Conservation (phyloP, 2,329 filamentous ascomycete species). For the Chrysoporthe austroafricana region DNA sequence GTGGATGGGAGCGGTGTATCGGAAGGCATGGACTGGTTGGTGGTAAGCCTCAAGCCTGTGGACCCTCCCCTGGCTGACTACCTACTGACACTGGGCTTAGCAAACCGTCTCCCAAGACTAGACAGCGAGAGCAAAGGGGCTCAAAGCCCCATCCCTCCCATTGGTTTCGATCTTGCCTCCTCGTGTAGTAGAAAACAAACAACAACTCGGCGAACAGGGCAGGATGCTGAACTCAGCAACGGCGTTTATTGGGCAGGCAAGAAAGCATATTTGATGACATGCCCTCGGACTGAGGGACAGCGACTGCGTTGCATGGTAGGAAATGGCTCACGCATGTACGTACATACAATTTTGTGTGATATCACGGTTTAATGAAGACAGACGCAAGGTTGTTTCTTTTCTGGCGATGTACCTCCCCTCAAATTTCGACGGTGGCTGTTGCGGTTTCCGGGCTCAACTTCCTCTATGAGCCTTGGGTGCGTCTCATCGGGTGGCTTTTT, state of each 20-base stretch:
- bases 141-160: not conserved
- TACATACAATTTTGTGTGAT: slow-evolving; percentile 27
- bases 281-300: not conserved
- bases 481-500: not conserved
- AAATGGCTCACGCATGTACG: slow-evolving; percentile 25
- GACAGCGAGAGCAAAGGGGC: not conserved
- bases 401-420: not conserved
- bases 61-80: not conserved
- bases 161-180: slow-evolving; percentile 13
- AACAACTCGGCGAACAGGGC: slow-evolving; percentile 13
- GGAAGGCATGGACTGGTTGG: slow-evolving; percentile 99
- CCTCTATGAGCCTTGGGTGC: not conserved
- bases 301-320: slow-evolving; percentile 23
- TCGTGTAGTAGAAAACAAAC: slow-evolving; percentile 11
- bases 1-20: slow-evolving; percentile 93
- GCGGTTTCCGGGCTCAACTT: not conserved
- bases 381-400: slow-evolving; percentile 28
- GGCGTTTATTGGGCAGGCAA: slow-evolving; percentile 27
- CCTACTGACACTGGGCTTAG: slow-evolving; percentile 34
- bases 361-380: slow-evolving; percentile 30
- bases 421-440: not conserved
- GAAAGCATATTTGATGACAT: slow-evolving; percentile 19
- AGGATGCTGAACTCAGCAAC: slow-evolving; percentile 25
- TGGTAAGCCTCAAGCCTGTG: slow-evolving; percentile 58
- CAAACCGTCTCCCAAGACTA: slow-evolving; percentile 49